Percentiles rank a stretch among this genome's conserved stretches.
Evolutionary conservation across 768 basidiomycete genomes (phyloP).

Genomic region (Dentipellis fragilis): DNA sequence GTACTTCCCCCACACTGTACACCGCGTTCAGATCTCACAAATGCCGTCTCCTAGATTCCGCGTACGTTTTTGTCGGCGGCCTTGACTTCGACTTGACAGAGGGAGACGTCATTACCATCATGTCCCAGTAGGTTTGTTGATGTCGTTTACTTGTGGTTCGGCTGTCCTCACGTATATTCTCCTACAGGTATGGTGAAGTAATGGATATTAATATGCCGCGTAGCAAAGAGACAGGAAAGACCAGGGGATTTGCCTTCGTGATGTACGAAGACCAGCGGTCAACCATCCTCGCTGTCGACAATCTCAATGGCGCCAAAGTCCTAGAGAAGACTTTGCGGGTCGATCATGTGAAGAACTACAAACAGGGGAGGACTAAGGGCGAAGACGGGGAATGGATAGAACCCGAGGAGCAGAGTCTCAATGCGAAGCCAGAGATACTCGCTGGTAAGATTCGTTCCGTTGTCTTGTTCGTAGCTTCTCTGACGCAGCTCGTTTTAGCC

Average conservation of each 20-base stretch:
- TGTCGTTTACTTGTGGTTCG: background rate
- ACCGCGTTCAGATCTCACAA: background rate
- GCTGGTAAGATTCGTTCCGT: conserved; percentile 24
- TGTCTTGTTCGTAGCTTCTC: background rate
- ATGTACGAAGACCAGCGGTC: conserved; percentile 99
- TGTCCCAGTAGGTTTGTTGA: conserved; percentile 74
- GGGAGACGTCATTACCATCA: conserved; percentile 94
- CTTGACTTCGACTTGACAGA: conserved; percentile 85
- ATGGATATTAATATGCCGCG: conserved; percentile 92
- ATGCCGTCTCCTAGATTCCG: conserved; percentile 54
- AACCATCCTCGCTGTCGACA: conserved; percentile 94
- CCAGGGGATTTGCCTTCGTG: conserved; percentile 87
- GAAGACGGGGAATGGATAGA: conserved; percentile 84
- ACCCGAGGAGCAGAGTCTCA: conserved; percentile 75
- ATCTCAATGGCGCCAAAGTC: conserved; percentile 91
- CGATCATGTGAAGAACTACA: conserved; percentile 88
- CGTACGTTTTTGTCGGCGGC: conserved; percentile 90
- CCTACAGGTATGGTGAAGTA: conserved; percentile 83
- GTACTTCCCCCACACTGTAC: conserved; percentile 22
- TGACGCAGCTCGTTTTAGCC: conserved; percentile 25
- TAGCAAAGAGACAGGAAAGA: conserved; percentile 87
- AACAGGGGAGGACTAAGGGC: conserved; percentile 69
- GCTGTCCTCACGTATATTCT: background rate
- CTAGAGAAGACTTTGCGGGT: conserved; percentile 82
- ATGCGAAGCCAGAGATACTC: conserved; percentile 71